These are phyloP conservation scores for Lecanicillium sp. DNA, from an alignment of 2,329 filamentous ascomycete genomes.

Conservation along the genomic window DNA sequence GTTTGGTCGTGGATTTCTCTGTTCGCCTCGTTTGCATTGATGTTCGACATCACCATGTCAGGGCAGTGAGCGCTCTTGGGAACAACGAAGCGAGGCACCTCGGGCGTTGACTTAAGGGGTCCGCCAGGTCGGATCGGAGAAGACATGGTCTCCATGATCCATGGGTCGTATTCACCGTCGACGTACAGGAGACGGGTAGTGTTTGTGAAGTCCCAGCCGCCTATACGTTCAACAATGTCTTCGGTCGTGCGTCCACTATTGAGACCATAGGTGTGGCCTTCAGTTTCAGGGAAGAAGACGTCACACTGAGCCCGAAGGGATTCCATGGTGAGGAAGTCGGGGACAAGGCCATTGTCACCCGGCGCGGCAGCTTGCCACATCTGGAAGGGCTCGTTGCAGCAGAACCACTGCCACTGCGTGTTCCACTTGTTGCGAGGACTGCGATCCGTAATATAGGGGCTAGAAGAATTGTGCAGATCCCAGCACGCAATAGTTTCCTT, in stretches of 20 bases:
- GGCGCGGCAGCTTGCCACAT: slow-evolving; percentile 4
- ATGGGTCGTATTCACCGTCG: slow-evolving; percentile 8
- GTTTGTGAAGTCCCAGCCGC: slow-evolving; percentile 6
- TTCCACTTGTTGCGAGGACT: slow-evolving; percentile 2
- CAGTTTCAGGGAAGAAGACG: slow-evolving; percentile 6
- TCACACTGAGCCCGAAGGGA: slow-evolving; percentile 6
- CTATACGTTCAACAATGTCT: slow-evolving; percentile 18
- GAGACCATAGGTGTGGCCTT: slow-evolving; percentile 20
- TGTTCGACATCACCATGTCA: slow-evolving; percentile 57
- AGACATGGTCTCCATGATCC: slow-evolving; percentile 5
- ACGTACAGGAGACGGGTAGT: slow-evolving; percentile 8
- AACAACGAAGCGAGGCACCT: slow-evolving; percentile 33
- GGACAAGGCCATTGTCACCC: slow-evolving; percentile 6
- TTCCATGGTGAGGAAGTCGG: slow-evolving; percentile 1
- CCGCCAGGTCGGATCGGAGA: slow-evolving; percentile 6
- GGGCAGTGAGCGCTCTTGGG: slow-evolving; percentile 47
- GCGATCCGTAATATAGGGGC: slow-evolving; percentile 5
- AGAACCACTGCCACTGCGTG: slow-evolving; percentile 8
- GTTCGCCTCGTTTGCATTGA: slow-evolving; percentile 47
- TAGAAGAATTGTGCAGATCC: slow-evolving; percentile 4
- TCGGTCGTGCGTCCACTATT: slow-evolving; percentile 29
- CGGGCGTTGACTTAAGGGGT: slow-evolving; percentile 32
- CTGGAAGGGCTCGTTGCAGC: slow-evolving; percentile 9
- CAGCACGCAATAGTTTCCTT: slow-evolving; percentile 1
- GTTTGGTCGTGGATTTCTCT: slow-evolving; percentile 48